Conservation (phyloP, 2,329 filamentous ascomycete genomes). For the Colletotrichum brevisporum region DNA sequence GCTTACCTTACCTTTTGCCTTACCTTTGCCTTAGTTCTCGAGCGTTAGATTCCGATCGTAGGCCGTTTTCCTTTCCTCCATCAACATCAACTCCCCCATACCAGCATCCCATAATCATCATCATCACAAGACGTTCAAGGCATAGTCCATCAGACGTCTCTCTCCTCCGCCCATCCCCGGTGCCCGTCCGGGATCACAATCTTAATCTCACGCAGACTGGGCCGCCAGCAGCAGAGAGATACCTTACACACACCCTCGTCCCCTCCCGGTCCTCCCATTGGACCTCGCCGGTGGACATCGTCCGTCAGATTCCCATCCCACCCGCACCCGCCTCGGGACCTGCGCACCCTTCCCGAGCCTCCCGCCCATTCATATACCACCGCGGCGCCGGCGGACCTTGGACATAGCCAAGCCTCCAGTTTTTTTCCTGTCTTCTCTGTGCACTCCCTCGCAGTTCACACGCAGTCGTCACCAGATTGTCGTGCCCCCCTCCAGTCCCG, state of each 20-base stretch:
- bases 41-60: not conserved
- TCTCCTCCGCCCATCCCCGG: not conserved
- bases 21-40: slow-evolving; percentile 1
- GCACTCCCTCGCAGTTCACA: slow-evolving; percentile 4
- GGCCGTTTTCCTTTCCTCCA: not conserved
- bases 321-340: slow-evolving; percentile 22
- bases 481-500: not conserved
- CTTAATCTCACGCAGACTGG: slow-evolving; percentile 30
- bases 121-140: not conserved
- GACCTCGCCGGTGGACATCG: slow-evolving; percentile 15
- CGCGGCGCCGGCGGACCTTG: slow-evolving; percentile 23
- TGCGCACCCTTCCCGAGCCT: slow-evolving; percentile 32
- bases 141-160: slow-evolving; percentile 15
- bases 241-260: slow-evolving; percentile 1
- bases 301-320: slow-evolving; percentile 31
- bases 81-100: not conserved
- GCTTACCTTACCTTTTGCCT: not conserved
- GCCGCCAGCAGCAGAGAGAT: slow-evolving; percentile 11
- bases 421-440: not conserved
- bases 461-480: slow-evolving; percentile 17
- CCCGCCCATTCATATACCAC: slow-evolving; percentile 35
- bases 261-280: slow-evolving; percentile 9
- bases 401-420: slow-evolving; percentile 30
- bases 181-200: slow-evolving; percentile 10
- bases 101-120: not conserved